Base-by-base conservation (phyloP, 768 basidiomycete genomes). In the Calocera cornea region DNA sequence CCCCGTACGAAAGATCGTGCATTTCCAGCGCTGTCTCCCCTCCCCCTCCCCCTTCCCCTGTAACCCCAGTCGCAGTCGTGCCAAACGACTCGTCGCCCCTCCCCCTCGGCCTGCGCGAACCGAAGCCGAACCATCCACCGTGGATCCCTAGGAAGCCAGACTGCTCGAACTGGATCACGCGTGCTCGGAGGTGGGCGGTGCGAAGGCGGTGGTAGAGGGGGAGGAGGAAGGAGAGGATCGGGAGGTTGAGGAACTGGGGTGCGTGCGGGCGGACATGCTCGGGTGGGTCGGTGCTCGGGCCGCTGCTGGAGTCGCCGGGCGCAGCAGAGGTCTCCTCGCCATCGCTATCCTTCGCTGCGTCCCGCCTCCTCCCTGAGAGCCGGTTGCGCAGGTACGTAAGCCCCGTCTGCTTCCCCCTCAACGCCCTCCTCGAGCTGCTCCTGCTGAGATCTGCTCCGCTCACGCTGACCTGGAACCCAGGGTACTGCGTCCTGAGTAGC, bases 401-500 rank as follows among this genome's bases (percentile, higher is more conserved):
- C 27, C 54, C 54, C 16, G 11, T 29, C 31, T 27, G 54, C 11
- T 27, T 12, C 22, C 14, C 14, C 10, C 54, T 27, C 14, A 60
- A 27, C 14, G 14, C 11, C 11, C 54, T 11, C 2, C 7, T 33
- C 5, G 27, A 29, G 54, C 54, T 60, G 11, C 14, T 29, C 27
- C 54, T 2, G 14, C 54, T 31, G 11, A 60, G 31, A 10, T 12
- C 14, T 22, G 54, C 8, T 27, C 54, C 54, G 31, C 54, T 33
- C 31, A 24, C 38, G 44, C 31, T 60, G 17, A 66, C 70, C 31
- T 60, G 54, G 54, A 60, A 60, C 31, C 54, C 54, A 11, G 54
- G 54, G 78, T 77, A 33, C 54, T 72, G 69, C 65, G 77, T 78
- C 31, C 74, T 69, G 54, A 87, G 75, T 66, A 85, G 80, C 67